Base-by-base conservation (phyloP, 352 stramenopile species). In the Phytopythium chamaehyphon region DNA sequence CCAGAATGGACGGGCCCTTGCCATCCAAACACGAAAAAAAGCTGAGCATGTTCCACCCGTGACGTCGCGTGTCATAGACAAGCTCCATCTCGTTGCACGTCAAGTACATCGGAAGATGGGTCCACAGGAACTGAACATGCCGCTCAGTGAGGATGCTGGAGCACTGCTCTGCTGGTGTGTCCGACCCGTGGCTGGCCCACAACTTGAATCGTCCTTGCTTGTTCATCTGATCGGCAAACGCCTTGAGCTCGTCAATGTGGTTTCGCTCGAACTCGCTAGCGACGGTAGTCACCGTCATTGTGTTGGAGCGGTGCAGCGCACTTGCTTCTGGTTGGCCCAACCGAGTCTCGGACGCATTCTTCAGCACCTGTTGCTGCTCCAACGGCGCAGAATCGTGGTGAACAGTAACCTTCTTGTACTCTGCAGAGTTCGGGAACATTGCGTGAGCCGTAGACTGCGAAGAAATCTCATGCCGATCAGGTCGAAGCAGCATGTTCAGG, bases 61-160 rank as follows among this genome's bases (percentile, higher is more conserved):
- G 77, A 19, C 62, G 57, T 9, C 73, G 71, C 21, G 76, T 89
- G 35, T 67, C 73, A 52, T 76, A 91, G 24, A 67, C 64, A 28
- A 91, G 64, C 55, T 88, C 73, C 76, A 86, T 83, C 50, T 85
- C 65, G 49, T 86, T 87, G 58, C 73, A 87, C 22, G 65, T 73
- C 42, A 91, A 40, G 37, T 84, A 86, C 18, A 60, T 63, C 1
- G 81, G 81, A 16, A 91, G 47, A 18, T 83, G 66, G 9, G 73
- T 74, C 67, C 67, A 79, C 2, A 91, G 40, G 24, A 87, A 87
- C 7, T 73, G 75, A 50, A 91, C 76, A 54, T 91, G 81, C 28
- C 71, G 71, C 39, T 84, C 67, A 0, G 80, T 91, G 36, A 91
- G 39, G 21, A 91, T 74, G 2, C 62, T 66, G 2, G 81, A 91